Percentiles rank a stretch among this genome's conserved stretches.
phyloP scores from a whole-genome alignment of 2,329 filamentous ascomycete genomes.

The Penicillium thymicola region DNA sequence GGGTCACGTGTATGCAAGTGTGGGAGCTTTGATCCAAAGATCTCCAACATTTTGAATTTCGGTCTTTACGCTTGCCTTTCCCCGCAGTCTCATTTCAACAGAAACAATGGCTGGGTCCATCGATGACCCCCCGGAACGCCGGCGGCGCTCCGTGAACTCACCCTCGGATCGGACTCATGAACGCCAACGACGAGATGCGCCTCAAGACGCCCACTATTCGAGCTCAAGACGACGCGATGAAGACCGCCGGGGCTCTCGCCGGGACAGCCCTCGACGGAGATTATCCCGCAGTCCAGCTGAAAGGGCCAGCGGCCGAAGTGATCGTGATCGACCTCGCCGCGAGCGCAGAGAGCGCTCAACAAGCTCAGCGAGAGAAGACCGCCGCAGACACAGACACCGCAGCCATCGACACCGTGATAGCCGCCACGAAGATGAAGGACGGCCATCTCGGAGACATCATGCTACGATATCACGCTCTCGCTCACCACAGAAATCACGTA shows the following conservation, averaged over 20 bases:
- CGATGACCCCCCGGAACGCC: conserved; percentile 20
- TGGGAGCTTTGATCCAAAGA: not conserved
- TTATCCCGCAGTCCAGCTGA: conserved; percentile 17
- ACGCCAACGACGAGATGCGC: conserved; percentile 21
- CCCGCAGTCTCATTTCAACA: not conserved
- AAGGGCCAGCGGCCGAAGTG: conserved; percentile 19
- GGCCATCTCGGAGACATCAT: conserved; percentile 23
- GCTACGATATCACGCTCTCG: conserved; percentile 19
- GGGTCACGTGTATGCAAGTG: conserved; percentile 15
- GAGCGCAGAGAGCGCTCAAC: conserved; percentile 26
- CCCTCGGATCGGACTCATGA: conserved; percentile 22
- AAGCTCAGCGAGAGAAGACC: conserved; percentile 24
- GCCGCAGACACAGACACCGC: conserved; percentile 26
- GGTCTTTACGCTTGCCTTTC: not conserved
- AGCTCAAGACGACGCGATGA: conserved; percentile 27
- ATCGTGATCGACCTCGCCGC: conserved; percentile 22
- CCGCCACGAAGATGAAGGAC: conserved; percentile 22
- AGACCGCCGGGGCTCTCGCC: conserved; percentile 27
- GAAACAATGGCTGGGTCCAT: conserved; percentile 27
- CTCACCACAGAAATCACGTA: conserved; percentile 29
- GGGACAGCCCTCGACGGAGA: conserved; percentile 22
- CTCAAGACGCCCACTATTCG: conserved; percentile 21
- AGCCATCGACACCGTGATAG: conserved; percentile 30
- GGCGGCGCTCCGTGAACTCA: conserved; percentile 22
- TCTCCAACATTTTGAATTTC: not conserved